Base-by-base conservation (phyloP, 345 rosid species). In the Microthlaspi erraticum region DNA sequence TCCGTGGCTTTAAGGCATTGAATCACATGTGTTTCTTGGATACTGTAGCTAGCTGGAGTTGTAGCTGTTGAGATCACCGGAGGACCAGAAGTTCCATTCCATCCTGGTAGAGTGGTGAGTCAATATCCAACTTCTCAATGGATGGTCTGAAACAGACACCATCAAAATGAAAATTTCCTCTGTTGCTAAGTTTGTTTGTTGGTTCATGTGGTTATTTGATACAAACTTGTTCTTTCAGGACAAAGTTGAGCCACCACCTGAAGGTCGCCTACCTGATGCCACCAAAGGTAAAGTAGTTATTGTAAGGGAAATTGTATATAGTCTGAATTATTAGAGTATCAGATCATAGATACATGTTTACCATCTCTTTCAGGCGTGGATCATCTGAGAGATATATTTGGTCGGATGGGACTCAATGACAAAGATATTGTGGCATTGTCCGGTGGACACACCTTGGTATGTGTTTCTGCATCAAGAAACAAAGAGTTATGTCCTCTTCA, bases 11-110 rank as follows among this genome's bases (percentile, higher is more conserved):
- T 38, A 34, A 44, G 20, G 19, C 43, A 1, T 68, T 68, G 67
- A 34, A 13, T 58, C 8, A 50, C 14, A 11, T 50, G 33, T 50
- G 14, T 37, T 51, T 38, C 18, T 39, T 56, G 18, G 54, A 2
- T 26, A 53, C 4, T 76, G 69, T 66, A 93, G 96, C 78, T 90
- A 54, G 93, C 97, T 61, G 96, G 98, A 62, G 83, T 93, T 78
- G 92, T 88, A 64, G 92, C 92, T 44, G 93, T 90, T 18, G 93
- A 85, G 80, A 62, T 92, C 34, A 81, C 93, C 0, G 97, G 98
- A 72, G 98, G 93, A 42, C 97, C 98, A 6, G 97, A 90, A 74
- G 81, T 90, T 78, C 93, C 93, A 5, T 93, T 93, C 64, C 97
- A 88, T 53, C 93, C 93, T 1, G 96, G 98, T 43, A 83, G 98